These are phyloP conservation scores for Mrakia frigida DNA, from an alignment of 768 basidiomycete genomes.

Conservation along the genomic window DNA sequence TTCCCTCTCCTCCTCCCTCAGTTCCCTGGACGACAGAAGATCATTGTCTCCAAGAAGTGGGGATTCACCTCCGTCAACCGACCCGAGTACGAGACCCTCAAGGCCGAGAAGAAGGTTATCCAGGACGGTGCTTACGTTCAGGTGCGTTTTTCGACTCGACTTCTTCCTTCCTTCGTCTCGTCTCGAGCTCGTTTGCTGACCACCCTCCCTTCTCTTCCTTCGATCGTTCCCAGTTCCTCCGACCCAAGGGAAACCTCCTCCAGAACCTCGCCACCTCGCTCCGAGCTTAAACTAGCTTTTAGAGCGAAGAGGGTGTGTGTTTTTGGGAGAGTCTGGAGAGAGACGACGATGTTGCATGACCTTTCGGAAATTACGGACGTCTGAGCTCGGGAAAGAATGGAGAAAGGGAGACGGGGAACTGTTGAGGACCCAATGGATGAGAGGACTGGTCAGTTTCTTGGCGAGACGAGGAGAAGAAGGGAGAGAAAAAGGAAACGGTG, in stretches of 20 bases:
- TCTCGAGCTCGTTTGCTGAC: neutral
- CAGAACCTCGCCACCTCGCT: constrained; percentile 29
- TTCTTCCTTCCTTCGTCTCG: neutral
- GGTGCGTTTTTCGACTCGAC: constrained; percentile 20
- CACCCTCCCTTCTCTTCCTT: too few species aligned
- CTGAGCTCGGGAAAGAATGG: too few species aligned
- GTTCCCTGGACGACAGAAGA: constrained; percentile 98
- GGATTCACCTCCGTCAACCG: constrained; percentile 94
- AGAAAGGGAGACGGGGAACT: neutral
- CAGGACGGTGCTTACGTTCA: constrained; percentile 89
- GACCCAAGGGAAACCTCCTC: constrained; percentile 28
- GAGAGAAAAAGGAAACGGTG: neutral
- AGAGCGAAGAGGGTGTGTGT: neutral
- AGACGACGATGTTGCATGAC: neutral
- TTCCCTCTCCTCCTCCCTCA: constrained; percentile 7
- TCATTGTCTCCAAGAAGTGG: constrained; percentile 78
- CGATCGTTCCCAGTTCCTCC: constrained; percentile 34
- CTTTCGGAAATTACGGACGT: neutral
- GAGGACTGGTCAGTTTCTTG: neutral
- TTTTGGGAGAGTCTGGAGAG: neutral
- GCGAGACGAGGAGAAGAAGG: neutral
- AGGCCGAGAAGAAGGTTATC: constrained; percentile 76
- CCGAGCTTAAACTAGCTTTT: constrained; percentile 29
- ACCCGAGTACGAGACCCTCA: constrained; percentile 79
- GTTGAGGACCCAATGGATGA: neutral